Base-by-base conservation (phyloP, 2,329 filamentous ascomycete genomes). In the Elsinoe australis region DNA sequence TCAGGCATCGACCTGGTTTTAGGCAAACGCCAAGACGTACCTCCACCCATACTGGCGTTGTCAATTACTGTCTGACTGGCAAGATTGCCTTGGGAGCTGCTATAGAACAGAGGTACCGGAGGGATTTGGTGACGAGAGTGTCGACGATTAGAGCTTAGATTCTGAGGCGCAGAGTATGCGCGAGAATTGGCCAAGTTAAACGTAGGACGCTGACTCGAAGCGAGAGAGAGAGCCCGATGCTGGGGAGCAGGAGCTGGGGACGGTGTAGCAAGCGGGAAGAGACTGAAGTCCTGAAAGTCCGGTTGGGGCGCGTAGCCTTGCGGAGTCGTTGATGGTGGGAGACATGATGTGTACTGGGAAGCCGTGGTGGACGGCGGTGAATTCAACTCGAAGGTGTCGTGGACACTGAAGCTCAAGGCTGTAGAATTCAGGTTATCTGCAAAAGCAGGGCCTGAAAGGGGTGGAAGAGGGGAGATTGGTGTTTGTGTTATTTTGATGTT, bases 281-380 rank as follows among this genome's bases (percentile, higher is more conserved):
- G 79, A 70, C 85, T 81, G 67, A 88, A 88, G 80, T 88, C 84
- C 74, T 82, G 64, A 49, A 61, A 65, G 66, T 62, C 64, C 59
- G 63, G 64, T 62, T 66, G 61, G 58, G 72, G 70, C 65, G 69
- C 72, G 66, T 70, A 69, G 67, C 69, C 63, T 67, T 65, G 64
- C 67, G 71, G 66, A 68, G 67, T 60, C 63, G 70, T 61, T 67
- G 71, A 65, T 68, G 71, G 66, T 78, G 82, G 78, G 80, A 76
- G 83, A 85, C 85, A 89, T 89, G 76, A 61, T 87, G 80, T 79
- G 63, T 70, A 66, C 66, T 69, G 65, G 67, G 80, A 78, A 85
- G 84, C 83, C 84, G 84, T 88, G 76, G 76, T 87, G 82, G 83
- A 82, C 81, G 85, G 80, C 78, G 73, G 63, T 59, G 75, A 78